A percentile compares a stretch with the other conserved stretches of the same genome.
Conservation (phyloP, 352 stramenopile species). For the Pythium volutum region DNA sequence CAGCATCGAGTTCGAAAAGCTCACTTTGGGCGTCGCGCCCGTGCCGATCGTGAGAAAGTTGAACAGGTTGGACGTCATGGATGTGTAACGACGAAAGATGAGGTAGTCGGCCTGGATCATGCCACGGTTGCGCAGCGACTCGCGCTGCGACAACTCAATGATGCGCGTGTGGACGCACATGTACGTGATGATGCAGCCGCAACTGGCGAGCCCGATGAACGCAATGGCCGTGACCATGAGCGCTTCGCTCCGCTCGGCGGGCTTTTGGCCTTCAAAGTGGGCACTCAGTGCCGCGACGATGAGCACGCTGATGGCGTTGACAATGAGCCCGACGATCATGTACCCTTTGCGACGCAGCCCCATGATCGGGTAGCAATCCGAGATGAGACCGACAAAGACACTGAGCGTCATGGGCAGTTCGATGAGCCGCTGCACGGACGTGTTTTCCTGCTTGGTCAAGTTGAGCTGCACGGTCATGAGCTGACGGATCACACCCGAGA, state of each 20-base stretch:
- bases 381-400: conserved; percentile 87
- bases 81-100: conserved; percentile 56
- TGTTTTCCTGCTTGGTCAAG: conserved; percentile 36
- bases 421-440: conserved; percentile 54
- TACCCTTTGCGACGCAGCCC: conserved; percentile 89
- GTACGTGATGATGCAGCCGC: conserved; percentile 67
- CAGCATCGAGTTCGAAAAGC: conserved; percentile 40
- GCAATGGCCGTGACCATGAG: conserved; percentile 39
- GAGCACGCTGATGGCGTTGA: conserved; percentile 62
- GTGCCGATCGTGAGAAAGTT: conserved; percentile 48
- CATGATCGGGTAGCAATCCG: conserved; percentile 90
- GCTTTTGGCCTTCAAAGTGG: conserved; percentile 32
- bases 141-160: conserved; percentile 60
- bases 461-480: conserved; percentile 58
- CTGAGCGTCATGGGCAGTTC: conserved; percentile 87
- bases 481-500: conserved; percentile 46
- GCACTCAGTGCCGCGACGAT: conserved; percentile 52
- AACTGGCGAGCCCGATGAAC: conserved; percentile 42
- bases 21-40: conserved; percentile 33
- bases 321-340: conserved; percentile 80
- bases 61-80: conserved; percentile 48
- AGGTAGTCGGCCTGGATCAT: conserved; percentile 58
- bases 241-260: conserved; percentile 26
- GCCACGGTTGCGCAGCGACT: conserved; percentile 54
- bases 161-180: conserved; percentile 60